A percentile compares a stretch with the other conserved stretches of the same genome.
Evolutionary conservation across 768 basidiomycete species (phyloP).

Genomic region (Kwoniella dejecticola): DNA sequence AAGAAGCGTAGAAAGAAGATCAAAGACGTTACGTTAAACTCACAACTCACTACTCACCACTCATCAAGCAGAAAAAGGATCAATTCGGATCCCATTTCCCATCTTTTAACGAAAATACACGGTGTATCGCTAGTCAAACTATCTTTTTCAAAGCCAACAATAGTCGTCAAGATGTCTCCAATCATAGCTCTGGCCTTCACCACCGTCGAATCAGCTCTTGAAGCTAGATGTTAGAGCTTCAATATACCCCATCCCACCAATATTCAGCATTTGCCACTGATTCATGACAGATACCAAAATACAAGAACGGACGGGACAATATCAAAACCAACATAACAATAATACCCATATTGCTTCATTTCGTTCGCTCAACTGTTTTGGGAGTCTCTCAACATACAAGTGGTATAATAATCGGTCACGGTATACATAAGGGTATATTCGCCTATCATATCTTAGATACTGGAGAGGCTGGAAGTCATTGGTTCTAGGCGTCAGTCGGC

Average conservation of each 20-base stretch:
- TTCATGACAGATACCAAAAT: neutral
- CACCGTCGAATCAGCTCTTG: conserved; percentile 15
- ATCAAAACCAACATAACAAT: neutral
- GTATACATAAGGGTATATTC: neutral
- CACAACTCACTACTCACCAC: conserved; percentile 7
- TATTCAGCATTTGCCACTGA: conserved; percentile 22
- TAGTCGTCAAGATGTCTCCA: conserved; percentile 15
- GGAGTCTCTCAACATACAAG: neutral
- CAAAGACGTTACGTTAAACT: neutral
- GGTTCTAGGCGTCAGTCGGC: too few relatives aligned
- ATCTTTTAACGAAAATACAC: conserved; percentile 3
- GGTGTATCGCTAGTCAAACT: neutral
- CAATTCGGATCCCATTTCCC: neutral
- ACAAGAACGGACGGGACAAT: neutral
- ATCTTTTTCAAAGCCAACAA: neutral
- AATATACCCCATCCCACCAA: neutral
- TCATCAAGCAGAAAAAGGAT: neutral
- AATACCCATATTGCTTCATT: neutral
- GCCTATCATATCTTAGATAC: too few relatives aligned
- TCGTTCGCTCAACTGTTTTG: neutral
- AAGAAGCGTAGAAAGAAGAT: conserved; percentile 15
- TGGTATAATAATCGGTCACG: neutral
- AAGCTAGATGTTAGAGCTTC: conserved; percentile 5
- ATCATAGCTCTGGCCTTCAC: neutral
- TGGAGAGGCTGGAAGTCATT: too few relatives aligned